Evolutionary conservation across 345 rosid species (phyloP), one percentile per base, ranked within the genome.

Genomic region (Clausena lansium): DNA sequence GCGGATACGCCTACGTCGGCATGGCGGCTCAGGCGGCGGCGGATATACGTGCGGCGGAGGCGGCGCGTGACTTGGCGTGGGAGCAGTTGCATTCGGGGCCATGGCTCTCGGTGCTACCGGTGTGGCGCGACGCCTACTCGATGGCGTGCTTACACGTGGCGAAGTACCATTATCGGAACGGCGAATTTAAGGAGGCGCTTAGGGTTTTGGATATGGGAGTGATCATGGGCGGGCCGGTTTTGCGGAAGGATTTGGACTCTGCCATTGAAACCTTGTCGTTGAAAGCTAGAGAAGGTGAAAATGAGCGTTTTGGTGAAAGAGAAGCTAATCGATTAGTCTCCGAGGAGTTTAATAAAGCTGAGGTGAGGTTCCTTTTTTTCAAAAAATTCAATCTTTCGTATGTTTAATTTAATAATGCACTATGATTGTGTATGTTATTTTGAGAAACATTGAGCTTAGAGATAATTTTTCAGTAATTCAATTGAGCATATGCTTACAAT

Each of bases 21-120:
- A 91, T 89, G 93, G 83, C 92, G 33, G 75, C 90, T 1, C 87
- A 87, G 58, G 97, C 99, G 5, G 88, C 84, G 59, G 99, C 95
- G 9, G 97, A 95, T 86, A 78, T 74, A 62, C 82, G 93, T n/a
- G 93, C 98, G 28, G 99, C 99, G 25, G 99, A 95, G 93, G 97
- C 91, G 39, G 94, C 99, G 67, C 88, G 89, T 59, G 99, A 95
- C 85, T 89, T 95, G 98, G 97, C 99, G 5, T 95, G 99, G 99
- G 99, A 95, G 91, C 99, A 93, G 87, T 96, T 95, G 68, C 99
- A 95, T 83, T 95, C 94, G 0, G 99, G 99, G 24, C 98, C 99
- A 13, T 96, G 98, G 99, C 91, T 92, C 84, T 92, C 97, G 1
- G 98, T 96, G 73, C 91, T 92, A 36, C 98, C 98, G 1, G 90